Evolutionary conservation across 306 rosid species (phyloP).

Genomic region (Carpinus fangiana): DNA sequence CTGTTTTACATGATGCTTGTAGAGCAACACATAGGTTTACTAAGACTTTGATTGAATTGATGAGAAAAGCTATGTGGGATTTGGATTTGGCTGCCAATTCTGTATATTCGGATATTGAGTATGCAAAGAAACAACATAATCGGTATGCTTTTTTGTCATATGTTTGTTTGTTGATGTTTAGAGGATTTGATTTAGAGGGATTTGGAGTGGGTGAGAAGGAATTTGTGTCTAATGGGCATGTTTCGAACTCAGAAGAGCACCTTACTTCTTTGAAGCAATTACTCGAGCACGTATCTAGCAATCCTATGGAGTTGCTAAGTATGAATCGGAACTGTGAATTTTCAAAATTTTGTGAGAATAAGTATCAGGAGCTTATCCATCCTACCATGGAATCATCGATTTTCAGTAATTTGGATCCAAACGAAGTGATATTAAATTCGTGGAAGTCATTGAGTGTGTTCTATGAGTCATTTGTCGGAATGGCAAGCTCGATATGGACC

Average conservation of each 20-base stretch:
- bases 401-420: slow-evolving; percentile 65
- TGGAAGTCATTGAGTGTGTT: slow-evolving; percentile 89
- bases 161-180: slow-evolving; percentile 86
- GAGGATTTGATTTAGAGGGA: slow-evolving; percentile 48
- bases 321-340: slow-evolving; percentile 59
- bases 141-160: slow-evolving; percentile 81
- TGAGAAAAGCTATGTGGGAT: slow-evolving; percentile 94
- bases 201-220: slow-evolving; percentile 50
- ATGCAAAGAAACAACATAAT: slow-evolving; percentile 66
- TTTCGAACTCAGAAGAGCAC: slow-evolving; percentile 33
- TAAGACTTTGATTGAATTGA: slow-evolving; percentile 75
- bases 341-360: slow-evolving; percentile 75
- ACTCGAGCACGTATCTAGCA: slow-evolving; percentile 89
- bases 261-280: slow-evolving; percentile 57
- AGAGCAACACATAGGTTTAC: slow-evolving; percentile 70
- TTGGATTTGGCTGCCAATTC: slow-evolving; percentile 74
- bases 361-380: slow-evolving; percentile 80
- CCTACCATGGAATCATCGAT: slow-evolving; percentile 88
- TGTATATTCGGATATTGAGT: slow-evolving; percentile 65
- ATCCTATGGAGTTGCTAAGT: slow-evolving; percentile 80
- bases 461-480: slow-evolving; percentile 81
- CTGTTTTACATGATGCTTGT: slow-evolving; percentile 70
- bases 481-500: slow-evolving; percentile 92
- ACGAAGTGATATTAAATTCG: slow-evolving; percentile 66
- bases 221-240: slow-evolving; percentile 33